These are phyloP conservation scores for Toxoplasma gondii DNA, from an alignment of 169 alveolate species.

Conservation along the genomic window DNA sequence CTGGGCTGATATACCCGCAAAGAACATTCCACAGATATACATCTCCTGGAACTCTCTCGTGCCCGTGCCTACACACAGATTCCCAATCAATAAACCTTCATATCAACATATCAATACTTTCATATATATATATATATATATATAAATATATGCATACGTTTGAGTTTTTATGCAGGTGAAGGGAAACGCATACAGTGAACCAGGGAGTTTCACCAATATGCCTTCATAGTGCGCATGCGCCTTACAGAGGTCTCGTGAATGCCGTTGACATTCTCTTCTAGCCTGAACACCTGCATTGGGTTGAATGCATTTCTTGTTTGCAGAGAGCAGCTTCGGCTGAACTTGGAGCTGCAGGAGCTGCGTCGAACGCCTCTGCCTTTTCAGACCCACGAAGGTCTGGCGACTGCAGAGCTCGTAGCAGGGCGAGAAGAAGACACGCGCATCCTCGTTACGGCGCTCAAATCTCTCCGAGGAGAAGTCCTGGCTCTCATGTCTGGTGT, in stretches of 20 bases:
- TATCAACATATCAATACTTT: too few species aligned
- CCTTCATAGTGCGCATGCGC: too few species aligned
- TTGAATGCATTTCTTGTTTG: neutral
- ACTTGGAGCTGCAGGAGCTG: constrained; percentile 23
- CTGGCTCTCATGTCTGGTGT: neutral
- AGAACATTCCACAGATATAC: too few species aligned
- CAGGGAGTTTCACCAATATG: too few species aligned
- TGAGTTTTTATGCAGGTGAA: too few species aligned
- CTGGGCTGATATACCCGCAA: too few species aligned
- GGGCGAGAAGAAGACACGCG: constrained; percentile 18
- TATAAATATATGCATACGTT: too few species aligned
- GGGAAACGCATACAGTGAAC: too few species aligned
- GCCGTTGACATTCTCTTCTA: neutral
- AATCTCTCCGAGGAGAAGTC: neutral
- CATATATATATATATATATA: too few species aligned
- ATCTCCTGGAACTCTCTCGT: too few species aligned
- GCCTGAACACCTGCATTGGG: neutral
- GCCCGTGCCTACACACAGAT: too few species aligned
- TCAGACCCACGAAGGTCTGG: neutral
- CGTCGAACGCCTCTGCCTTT: neutral
- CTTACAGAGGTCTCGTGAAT: neutral
- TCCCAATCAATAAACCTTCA: too few species aligned
- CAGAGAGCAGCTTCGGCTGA: constrained; percentile 12
- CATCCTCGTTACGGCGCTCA: neutral
- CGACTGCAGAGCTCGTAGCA: neutral